Evolutionary conservation across 441 rosid genomes (phyloP), one percentile per base, ranked within the genome.

Genomic region (Biscutella laevigata): DNA sequence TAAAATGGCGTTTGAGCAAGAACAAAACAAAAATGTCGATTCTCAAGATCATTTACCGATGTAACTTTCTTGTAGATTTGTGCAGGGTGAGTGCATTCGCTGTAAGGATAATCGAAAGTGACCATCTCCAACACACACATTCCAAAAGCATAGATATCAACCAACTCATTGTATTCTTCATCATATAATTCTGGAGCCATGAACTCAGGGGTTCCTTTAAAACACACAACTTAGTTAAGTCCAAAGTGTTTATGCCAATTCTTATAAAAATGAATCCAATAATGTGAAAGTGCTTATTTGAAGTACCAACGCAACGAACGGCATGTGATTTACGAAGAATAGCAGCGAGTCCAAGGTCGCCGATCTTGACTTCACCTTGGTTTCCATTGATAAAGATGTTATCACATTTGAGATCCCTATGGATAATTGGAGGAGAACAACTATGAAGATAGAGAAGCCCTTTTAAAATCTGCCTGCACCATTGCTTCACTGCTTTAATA

Each of bases 151-250:
- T 84, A 84, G 20, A 84, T 79, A 64, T 84, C 92, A 28, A 84
- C 88, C 67, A 81, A 51, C 69, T 84, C 92, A 46, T 81, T 81
- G 61, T 84, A 84, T 54, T 77, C 86, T 68, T 84, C 92, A 74
- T 79, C 79, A 58, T 79, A 84, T 9, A 84, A 74, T 58, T 84
- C 92, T 6, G 92, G 92, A 34, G 92, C 92, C 92, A 84, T 84
- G 37, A 84, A 84, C 70, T 84, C 92, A 6, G 84, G 92, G 4
- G 92, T 81, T 25, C 92, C 92, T 81, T 57, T 28, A 59, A 28
- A 51, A 44, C 60, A 56, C 11, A 43, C 29, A 53, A 36, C 53
- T 22, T 32, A 38, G 17, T 55, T 17, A 57, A 17, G 57, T 26
- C 61, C 53, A 29, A 32, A 24, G 17, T 34, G 39, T 38, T 17